Evolutionary conservation across 1,139 yeast species (phyloP).

Genomic region (Sugiyamaella neomexicana): DNA sequence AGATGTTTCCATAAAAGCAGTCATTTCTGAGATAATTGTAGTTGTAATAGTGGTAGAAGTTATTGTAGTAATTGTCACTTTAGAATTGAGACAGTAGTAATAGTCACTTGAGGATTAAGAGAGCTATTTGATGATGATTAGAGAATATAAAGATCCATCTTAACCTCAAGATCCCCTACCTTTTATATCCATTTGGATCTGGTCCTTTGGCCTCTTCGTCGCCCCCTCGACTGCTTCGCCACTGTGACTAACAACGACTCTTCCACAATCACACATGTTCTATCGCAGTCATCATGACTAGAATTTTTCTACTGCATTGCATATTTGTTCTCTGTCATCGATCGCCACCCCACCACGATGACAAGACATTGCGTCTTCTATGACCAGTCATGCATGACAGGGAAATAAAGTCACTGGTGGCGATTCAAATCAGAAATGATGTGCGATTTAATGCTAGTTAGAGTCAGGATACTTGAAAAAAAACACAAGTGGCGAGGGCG

Average conservation of each 20-base stretch:
- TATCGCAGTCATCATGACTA: background rate
- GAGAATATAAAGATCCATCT: background rate
- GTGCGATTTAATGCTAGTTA: background rate
- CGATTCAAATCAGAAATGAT: background rate
- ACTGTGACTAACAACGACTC: background rate
- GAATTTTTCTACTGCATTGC: too few relatives aligned
- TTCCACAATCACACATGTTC: too few relatives aligned
- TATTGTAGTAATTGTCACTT: background rate
- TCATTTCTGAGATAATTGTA: constrained; percentile 1
- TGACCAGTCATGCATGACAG: background rate
- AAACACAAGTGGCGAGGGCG: too few relatives aligned
- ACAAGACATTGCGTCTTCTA: background rate
- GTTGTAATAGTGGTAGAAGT: background rate
- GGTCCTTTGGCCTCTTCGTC: background rate
- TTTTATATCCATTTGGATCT: too few relatives aligned
- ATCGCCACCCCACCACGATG: background rate
- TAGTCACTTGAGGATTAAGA: background rate
- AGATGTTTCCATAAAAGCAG: background rate
- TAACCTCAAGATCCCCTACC: background rate
- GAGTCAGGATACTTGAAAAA: background rate
- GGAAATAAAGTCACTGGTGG: background rate
- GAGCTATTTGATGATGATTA: background rate
- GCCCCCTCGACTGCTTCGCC: background rate
- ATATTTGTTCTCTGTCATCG: too few relatives aligned
- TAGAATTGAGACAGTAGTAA: too few relatives aligned